These are phyloP conservation scores for Pneumocystis jirovecii DNA, from an alignment of 1,139 yeast species.

Conservation along the genomic window DNA sequence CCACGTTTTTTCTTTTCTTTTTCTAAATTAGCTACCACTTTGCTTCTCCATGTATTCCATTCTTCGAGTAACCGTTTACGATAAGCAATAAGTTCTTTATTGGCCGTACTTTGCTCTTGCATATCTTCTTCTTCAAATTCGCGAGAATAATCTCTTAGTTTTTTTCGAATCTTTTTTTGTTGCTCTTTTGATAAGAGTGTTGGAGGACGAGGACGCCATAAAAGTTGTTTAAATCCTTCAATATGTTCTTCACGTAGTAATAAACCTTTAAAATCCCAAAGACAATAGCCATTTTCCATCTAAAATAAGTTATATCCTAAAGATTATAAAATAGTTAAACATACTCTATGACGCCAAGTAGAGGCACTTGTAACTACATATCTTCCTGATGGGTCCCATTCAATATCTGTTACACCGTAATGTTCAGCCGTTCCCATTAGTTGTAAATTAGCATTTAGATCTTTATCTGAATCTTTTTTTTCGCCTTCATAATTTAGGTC, in stretches of 20 bases:
- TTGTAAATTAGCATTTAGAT: constrained; percentile 44
- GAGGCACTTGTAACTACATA: constrained; percentile 80
- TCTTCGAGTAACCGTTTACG: constrained; percentile 73
- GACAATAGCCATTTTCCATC: constrained; percentile 78
- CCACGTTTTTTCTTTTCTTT: constrained; percentile 35
- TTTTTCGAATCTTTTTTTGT: constrained; percentile 78
- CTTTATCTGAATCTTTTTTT: constrained; percentile 31
- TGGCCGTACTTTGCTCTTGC: constrained; percentile 89
- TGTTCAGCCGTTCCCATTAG: constrained; percentile 49
- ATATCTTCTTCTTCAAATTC: constrained; percentile 93
- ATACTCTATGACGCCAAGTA: constrained; percentile 52
- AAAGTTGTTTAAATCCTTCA: constrained; percentile 74
- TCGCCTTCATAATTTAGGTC: constrained; percentile 76
- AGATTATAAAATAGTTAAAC: not conserved
- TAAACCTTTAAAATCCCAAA: constrained; percentile 73
- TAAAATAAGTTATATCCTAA: not conserved
- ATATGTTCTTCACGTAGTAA: constrained; percentile 57
- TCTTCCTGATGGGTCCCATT: constrained; percentile 97
- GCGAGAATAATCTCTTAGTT: constrained; percentile 75
- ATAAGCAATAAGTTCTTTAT: constrained; percentile 72
- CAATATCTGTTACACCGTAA: constrained; percentile 66
- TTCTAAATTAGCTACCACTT: constrained; percentile 26
- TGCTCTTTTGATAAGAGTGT: constrained; percentile 61
- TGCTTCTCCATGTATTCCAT: constrained; percentile 70
- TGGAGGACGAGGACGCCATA: constrained; percentile 96